Percentiles rank a stretch among this genome's conserved stretches.
These are phyloP conservation scores for Colletotrichum sp. DNA, from an alignment of 2,329 filamentous ascomycete genomes.

Conservation along the genomic window DNA sequence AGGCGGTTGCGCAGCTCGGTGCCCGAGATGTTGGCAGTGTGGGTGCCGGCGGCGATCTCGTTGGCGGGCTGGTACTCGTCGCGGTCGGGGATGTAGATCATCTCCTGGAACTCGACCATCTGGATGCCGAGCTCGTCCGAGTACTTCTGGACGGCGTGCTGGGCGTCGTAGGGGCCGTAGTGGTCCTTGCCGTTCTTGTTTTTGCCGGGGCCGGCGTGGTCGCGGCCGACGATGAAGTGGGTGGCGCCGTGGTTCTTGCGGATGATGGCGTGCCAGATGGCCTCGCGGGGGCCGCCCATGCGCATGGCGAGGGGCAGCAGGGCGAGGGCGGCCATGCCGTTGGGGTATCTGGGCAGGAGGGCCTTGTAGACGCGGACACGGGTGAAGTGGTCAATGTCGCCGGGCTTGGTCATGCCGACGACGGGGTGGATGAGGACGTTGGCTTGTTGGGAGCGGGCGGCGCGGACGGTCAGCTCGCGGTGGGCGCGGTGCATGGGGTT, in stretches of 20 bases:
- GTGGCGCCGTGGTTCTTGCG: constrained; percentile 99
- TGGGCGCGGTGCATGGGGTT: constrained; percentile 99
- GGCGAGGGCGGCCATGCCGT: constrained; percentile 97
- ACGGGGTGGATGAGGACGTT: constrained; percentile 99
- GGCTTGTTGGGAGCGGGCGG: constrained; percentile 92
- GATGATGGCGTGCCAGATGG: constrained; percentile 99
- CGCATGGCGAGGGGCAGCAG: constrained; percentile 97
- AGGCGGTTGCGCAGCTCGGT: constrained; percentile 93
- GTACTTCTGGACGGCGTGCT: constrained; percentile 96
- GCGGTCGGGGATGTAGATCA: constrained; percentile 96
- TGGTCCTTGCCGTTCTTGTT: constrained; percentile 97
- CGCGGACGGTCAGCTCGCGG: constrained; percentile 95
- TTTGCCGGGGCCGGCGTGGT: constrained; percentile 97
- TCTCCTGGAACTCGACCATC: constrained; percentile 99
- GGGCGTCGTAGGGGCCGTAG: constrained; percentile 97
- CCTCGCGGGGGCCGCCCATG: constrained; percentile 98
- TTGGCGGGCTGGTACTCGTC: constrained; percentile 97
- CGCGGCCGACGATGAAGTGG: constrained; percentile 98
- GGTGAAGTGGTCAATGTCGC: constrained; percentile 99
- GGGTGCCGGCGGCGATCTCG: constrained; percentile 81
- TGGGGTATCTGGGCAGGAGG: constrained; percentile 93
- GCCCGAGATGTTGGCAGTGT: constrained; percentile 86
- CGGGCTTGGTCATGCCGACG: constrained; percentile 97
- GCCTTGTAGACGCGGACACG: constrained; percentile 99
- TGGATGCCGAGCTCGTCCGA: constrained; percentile 95